Conservation (phyloP, 495 filamentous ascomycete genomes). For the Halenospora varia region DNA sequence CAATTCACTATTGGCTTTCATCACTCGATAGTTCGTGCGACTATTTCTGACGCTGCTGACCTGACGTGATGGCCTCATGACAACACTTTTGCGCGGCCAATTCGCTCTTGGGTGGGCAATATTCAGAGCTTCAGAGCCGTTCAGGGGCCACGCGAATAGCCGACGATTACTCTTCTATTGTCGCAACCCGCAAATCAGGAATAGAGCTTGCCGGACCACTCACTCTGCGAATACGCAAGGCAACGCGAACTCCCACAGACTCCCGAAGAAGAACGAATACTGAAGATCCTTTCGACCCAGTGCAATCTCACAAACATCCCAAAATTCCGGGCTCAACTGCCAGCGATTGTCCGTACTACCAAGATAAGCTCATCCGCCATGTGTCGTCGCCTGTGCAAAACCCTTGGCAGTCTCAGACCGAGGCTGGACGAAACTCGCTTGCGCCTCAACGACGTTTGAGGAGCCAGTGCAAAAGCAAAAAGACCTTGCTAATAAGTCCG, state of each 20-base stretch:
- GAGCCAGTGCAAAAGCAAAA: neutral
- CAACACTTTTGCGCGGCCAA: too few relatives aligned
- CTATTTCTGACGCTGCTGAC: neutral
- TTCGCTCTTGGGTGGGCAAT: neutral
- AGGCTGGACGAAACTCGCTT: constrained; percentile 28
- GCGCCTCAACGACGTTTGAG: constrained; percentile 22
- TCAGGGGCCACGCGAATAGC: too few relatives aligned
- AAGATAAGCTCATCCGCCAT: constrained; percentile 9
- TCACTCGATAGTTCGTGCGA: neutral
- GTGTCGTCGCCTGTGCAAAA: constrained; percentile 7
- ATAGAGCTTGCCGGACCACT: too few relatives aligned
- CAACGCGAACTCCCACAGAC: too few relatives aligned
- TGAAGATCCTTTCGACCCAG: too few relatives aligned
- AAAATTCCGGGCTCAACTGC: too few relatives aligned
- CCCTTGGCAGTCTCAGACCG: constrained; percentile 17
- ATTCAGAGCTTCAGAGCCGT: too few relatives aligned
- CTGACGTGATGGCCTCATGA: neutral
- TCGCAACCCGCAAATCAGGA: too few relatives aligned
- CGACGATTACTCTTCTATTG: too few relatives aligned
- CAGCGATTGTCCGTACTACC: neutral
- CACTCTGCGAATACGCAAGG: too few relatives aligned
- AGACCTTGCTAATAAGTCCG: neutral
- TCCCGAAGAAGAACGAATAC: too few relatives aligned
- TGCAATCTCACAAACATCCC: too few relatives aligned
- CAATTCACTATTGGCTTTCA: neutral